A percentile compares a stretch with the other conserved stretches of the same genome.
These are phyloP conservation scores for Moesziomyces sp. DNA, from an alignment of 1,284 basidiomycete species.

Conservation along the genomic window DNA sequence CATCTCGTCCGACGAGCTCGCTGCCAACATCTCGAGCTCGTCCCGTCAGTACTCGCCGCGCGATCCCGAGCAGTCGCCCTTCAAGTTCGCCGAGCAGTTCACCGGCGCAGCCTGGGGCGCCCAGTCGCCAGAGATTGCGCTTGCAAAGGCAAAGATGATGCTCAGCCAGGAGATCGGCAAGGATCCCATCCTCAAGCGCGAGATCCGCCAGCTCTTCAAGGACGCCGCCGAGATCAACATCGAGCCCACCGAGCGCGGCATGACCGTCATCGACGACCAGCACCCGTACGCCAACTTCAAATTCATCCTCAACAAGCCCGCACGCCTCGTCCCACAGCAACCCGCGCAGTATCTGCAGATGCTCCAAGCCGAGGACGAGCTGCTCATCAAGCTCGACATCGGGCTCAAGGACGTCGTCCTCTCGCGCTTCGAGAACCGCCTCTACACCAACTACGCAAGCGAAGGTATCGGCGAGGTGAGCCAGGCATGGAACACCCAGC, in stretches of 20 bases:
- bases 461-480: slow-evolving; percentile 86
- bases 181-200: slow-evolving; percentile 86
- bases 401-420: slow-evolving; percentile 70
- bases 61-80: slow-evolving; percentile 66
- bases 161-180: slow-evolving; percentile 90
- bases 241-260: slow-evolving; percentile 89
- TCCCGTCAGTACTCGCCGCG: slow-evolving; percentile 75
- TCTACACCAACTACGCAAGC: slow-evolving; percentile 85
- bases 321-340: slow-evolving; percentile 73
- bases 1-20: slow-evolving; percentile 80
- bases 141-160: slow-evolving; percentile 78
- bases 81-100: slow-evolving; percentile 63
- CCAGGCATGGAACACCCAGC: slow-evolving; percentile 91
- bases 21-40: slow-evolving; percentile 78
- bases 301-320: slow-evolving; percentile 86
- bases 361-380: slow-evolving; percentile 87
- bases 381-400: slow-evolving; percentile 82
- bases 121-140: slow-evolving; percentile 45
- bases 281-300: slow-evolving; percentile 95
- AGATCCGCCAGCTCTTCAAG: slow-evolving; percentile 82
- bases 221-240: slow-evolving; percentile 82
- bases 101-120: slow-evolving; percentile 48
- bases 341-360: slow-evolving; percentile 87
- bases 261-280: slow-evolving; percentile 86
- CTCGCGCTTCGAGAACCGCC: slow-evolving; percentile 59